Evolutionary conservation across 75 land plant genomes (phyloP).

Genomic region (Picea glauca): DNA sequence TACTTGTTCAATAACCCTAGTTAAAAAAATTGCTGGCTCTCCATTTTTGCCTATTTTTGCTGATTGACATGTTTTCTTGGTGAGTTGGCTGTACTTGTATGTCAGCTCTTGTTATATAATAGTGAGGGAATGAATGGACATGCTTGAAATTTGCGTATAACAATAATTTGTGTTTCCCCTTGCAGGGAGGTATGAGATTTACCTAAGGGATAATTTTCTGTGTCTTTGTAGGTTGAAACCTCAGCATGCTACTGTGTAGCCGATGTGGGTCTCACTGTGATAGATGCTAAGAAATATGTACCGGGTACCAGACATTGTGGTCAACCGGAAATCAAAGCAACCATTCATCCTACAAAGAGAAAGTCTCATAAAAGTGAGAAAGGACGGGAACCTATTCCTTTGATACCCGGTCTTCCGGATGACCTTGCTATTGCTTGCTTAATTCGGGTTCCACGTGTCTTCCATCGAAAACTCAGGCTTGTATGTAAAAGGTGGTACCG

Average conservation of each 20-base stretch:
- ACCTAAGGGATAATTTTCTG: background rate
- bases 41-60: background rate
- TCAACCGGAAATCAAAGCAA: constrained; percentile 54
- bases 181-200: background rate
- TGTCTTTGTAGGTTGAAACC: constrained; percentile 62
- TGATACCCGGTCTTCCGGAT: constrained; percentile 84
- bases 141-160: background rate
- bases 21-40: background rate
- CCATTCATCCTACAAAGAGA: constrained; percentile 36
- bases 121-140: background rate
- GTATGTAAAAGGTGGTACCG: constrained; percentile 83
- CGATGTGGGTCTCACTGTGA: constrained; percentile 58
- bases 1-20: background rate
- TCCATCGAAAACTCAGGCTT: constrained; percentile 60
- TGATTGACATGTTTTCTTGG: background rate
- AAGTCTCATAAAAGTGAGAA: constrained; percentile 42
- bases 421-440: constrained; percentile 90
- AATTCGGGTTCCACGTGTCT: constrained; percentile 68
- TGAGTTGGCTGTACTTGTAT: background rate
- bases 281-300: constrained; percentile 58
- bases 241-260: constrained; percentile 78
- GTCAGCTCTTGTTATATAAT: background rate
- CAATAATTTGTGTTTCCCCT: background rate
- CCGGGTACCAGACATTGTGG: constrained; percentile 60
- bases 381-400: constrained; percentile 40